Evolutionary conservation across 176 grass and related monocot genomes (phyloP), one percentile per base, ranked within the genome.

Genomic region (Eragrostis curvula): DNA sequence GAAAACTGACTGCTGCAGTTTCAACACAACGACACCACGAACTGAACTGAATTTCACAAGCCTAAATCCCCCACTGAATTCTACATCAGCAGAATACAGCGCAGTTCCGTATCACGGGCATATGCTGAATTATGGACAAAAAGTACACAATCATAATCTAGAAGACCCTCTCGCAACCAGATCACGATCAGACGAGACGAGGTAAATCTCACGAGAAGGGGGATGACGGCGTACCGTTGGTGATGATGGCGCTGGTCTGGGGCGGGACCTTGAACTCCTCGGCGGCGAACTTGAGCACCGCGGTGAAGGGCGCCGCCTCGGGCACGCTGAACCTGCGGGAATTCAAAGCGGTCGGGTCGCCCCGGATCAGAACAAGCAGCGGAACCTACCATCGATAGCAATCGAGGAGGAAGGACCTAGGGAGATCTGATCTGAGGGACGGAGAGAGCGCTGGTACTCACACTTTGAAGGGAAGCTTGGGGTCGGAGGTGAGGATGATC

Each of bases 391-490:
- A 52, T 71, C 63, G 9, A 36, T 36, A 25, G 63, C 71, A 14
- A 64, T 24, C 59, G 24, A 69, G 62, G 32, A 36, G 32, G 32
- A 4, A 36, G 32, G 32, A 4, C 32, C 32, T 36, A 36, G 32
- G 32, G 32, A 49, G 82, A 87, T 88, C 65, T 69, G 68, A 66
- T 16, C 76, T 14, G 82, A 77, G 20, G n/a, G n/a, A n/a, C n/a
- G 55, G 72, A 28, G n/a, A 9, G 44, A 7, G 50, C 12, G 13
- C 4, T 36, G 50, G 28, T 8, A 27, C 85, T 86, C 85, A 99
- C 96, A 99, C 93, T 99, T 99, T 99, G 93, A 90, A 99, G 55
- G 96, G 96, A 28, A 99, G 96, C 89, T 99, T 99, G 66, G 96
- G 96, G 92, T 99, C 93, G 89, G 96, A 99, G 72, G 93, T 99